A percentile compares a stretch with the other conserved stretches of the same genome.
Conservation (phyloP, 1,284 basidiomycete species). For the Uromyces viciae-fabae region DNA sequence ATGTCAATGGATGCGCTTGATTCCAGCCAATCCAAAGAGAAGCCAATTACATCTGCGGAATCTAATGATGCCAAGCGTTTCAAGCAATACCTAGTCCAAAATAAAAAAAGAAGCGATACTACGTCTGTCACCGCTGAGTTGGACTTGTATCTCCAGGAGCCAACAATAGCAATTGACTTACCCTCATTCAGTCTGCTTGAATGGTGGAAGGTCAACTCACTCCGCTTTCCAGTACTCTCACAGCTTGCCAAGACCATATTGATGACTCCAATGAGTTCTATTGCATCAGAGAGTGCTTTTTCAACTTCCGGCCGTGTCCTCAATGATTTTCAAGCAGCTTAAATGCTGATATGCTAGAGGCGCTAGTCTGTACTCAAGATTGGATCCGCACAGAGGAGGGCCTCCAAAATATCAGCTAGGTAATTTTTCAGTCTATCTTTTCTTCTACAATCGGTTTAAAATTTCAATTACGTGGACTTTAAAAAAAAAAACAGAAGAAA, state of each 20-base stretch:
- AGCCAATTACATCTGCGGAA: too few species aligned
- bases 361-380: neutral
- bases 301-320: neutral
- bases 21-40: too few species aligned
- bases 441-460: too few species aligned
- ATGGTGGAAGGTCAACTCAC: neutral
- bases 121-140: neutral
- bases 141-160: neutral
- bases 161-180: neutral
- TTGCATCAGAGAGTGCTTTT: neutral
- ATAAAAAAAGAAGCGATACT: neutral
- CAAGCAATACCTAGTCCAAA: neutral
- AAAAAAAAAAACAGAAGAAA: too few species aligned
- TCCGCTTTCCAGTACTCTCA: neutral
- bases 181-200: neutral
- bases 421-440: too few species aligned
- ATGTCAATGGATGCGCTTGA: too few species aligned
- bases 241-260: neutral
- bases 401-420: too few species aligned
- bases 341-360: neutral
- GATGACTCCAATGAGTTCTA: neutral
- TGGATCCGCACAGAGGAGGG: too few species aligned
- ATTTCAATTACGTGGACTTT: too few species aligned
- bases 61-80: too few species aligned
- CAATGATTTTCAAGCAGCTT: neutral